Evolutionary conservation across 257 asterid species (phyloP).

Genomic region (Solanum chiquidenum): DNA sequence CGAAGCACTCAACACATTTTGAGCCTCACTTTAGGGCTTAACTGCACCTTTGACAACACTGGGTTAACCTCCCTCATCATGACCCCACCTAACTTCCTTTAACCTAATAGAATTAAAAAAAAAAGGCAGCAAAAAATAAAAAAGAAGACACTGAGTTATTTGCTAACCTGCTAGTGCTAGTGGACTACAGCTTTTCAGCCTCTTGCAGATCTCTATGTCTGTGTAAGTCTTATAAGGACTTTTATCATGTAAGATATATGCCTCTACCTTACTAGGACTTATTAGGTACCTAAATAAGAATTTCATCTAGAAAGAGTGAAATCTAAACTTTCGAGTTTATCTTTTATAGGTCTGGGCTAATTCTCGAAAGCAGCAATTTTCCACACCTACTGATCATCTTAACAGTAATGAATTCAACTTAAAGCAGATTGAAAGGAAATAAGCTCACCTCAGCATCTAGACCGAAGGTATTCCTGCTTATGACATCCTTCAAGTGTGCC

Average conservation of each 20-base stretch:
- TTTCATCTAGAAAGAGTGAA: neutral
- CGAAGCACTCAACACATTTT: neutral
- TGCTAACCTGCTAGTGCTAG: neutral
- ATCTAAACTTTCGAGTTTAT: neutral
- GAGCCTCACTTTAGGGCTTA: neutral
- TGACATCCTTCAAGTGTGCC: conserved; percentile 71
- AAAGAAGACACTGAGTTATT: neutral
- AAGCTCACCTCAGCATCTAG: conserved; percentile 72
- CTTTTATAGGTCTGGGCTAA: neutral
- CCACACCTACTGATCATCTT: neutral
- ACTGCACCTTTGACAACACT: neutral
- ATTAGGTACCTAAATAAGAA: neutral
- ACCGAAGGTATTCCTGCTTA: conserved; percentile 56
- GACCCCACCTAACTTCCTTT: neutral
- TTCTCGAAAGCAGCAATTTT: neutral
- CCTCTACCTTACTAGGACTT: neutral
- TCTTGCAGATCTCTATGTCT: neutral
- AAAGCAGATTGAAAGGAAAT: neutral
- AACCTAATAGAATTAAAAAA: neutral
- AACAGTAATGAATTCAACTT: neutral
- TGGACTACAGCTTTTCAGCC: neutral
- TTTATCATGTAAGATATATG: neutral
- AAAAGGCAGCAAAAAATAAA: neutral
- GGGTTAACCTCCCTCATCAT: neutral
- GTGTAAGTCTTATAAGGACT: neutral